Conservation (phyloP, 1,139 yeast species). For the Kluyveromyces marxianus region DNA sequence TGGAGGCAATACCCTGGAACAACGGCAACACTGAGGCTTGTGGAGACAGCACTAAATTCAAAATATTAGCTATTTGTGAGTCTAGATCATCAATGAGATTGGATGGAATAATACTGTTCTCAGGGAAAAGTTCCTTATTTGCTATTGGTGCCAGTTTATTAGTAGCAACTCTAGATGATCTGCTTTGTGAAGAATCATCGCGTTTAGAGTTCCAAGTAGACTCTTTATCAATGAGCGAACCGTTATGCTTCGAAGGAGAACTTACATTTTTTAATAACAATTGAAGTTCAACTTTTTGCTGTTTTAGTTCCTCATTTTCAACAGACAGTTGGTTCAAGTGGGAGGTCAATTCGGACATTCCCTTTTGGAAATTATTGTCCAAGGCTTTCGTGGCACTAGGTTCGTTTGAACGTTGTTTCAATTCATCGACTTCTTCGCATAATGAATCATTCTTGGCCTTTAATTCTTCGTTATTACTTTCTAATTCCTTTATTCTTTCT, state of each 20-base stretch:
- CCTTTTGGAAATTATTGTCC: slow-evolving; percentile 15
- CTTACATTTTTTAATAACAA: slow-evolving; percentile 18
- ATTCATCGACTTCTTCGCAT: slow-evolving; percentile 12
- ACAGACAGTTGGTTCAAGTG: slow-evolving; percentile 26
- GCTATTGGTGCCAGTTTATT: not conserved
- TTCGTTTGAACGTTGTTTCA: slow-evolving; percentile 10
- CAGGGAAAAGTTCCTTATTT: slow-evolving; percentile 26
- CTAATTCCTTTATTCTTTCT: slow-evolving; percentile 19
- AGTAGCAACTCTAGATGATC: not conserved
- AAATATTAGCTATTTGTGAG: slow-evolving; percentile 17
- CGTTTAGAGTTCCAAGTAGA: slow-evolving; percentile 2
- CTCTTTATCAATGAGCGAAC: not conserved
- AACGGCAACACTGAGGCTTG: slow-evolving; percentile 34
- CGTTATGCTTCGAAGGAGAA: not conserved
- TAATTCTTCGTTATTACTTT: slow-evolving; percentile 16
- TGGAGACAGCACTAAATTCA: not conserved
- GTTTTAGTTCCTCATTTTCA: slow-evolving; percentile 30
- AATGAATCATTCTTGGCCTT: slow-evolving; percentile 14
- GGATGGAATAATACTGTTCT: slow-evolving; percentile 41
- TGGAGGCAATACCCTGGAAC: slow-evolving; percentile 48
- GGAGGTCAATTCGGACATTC: slow-evolving; percentile 19
- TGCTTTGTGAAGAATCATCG: not conserved
- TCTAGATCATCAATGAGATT: slow-evolving; percentile 41
- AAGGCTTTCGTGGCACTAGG: slow-evolving; percentile 9
- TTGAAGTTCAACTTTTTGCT: slow-evolving; percentile 26